Evolutionary conservation across 805 yeast genomes (phyloP).

Genomic region (Candida michaelii): DNA sequence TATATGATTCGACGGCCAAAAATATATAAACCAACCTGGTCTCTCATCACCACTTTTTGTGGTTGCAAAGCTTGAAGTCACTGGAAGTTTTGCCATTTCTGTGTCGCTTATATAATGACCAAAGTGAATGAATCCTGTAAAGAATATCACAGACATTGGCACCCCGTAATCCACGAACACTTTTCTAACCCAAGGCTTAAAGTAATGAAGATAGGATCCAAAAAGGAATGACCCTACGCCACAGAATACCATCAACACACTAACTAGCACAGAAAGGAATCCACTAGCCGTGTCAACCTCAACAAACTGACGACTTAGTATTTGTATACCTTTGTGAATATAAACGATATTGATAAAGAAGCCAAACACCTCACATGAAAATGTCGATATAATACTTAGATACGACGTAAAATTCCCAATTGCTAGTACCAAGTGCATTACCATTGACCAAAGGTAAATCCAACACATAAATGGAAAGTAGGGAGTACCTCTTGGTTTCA

Average conservation of each 20-base stretch:
- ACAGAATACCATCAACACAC: conserved; percentile 71
- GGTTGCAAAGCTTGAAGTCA: conserved; percentile 72
- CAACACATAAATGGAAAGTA: conserved; percentile 95
- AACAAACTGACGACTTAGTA: conserved; percentile 68
- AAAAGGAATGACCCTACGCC: conserved; percentile 63
- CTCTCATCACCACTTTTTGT: conserved; percentile 44
- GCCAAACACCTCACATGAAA: conserved; percentile 92
- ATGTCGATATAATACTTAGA: conserved; percentile 70
- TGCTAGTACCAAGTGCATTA: conserved; percentile 74
- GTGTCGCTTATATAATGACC: conserved; percentile 71
- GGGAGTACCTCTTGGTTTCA: conserved; percentile 51
- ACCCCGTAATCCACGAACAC: conserved; percentile 84
- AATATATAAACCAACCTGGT: conserved; percentile 75
- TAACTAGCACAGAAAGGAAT: conserved; percentile 71
- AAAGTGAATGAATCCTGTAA: conserved; percentile 90
- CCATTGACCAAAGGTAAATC: conserved; percentile 90
- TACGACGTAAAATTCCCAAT: conserved; percentile 64
- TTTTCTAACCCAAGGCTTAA: conserved; percentile 60
- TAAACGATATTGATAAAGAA: conserved; percentile 85
- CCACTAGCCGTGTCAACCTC: conserved; percentile 47
- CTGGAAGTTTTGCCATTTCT: conserved; percentile 62
- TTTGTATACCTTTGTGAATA: conserved; percentile 87
- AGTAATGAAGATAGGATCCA: conserved; percentile 62
- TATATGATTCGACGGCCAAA: conserved; percentile 60
- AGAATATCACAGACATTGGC: conserved; percentile 79